Conservation (phyloP, 768 basidiomycete genomes). For the Mycena crocata region DNA sequence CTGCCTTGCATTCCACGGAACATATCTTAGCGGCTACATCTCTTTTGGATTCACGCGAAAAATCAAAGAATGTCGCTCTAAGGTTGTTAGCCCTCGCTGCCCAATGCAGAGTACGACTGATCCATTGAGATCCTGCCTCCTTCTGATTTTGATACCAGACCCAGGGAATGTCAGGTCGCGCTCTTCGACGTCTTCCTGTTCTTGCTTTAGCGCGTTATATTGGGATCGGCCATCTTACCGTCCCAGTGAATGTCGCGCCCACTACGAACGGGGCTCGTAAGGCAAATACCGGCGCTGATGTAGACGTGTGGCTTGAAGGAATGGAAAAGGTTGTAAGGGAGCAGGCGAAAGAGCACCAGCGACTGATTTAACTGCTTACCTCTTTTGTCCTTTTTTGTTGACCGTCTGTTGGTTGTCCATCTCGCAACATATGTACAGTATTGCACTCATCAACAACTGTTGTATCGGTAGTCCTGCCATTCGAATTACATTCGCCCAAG, state of each 20-base stretch:
- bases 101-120: constrained; percentile 78
- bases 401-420: neutral
- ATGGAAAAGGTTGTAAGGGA: constrained; percentile 82
- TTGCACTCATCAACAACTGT: constrained; percentile 20
- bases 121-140: neutral
- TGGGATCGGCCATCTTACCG: constrained; percentile 56
- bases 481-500: neutral
- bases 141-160: constrained; percentile 48
- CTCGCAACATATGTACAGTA: constrained; percentile 19
- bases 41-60: constrained; percentile 53
- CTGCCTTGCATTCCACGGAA: constrained; percentile 36
- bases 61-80: constrained; percentile 64
- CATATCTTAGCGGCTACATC: constrained; percentile 11
- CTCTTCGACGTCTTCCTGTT: constrained; percentile 92
- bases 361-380: constrained; percentile 53
- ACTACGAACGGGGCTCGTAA: constrained; percentile 24
- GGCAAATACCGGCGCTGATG: constrained; percentile 46
- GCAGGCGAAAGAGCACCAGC: constrained; percentile 64
- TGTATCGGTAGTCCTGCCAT: constrained; percentile 26
- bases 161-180: constrained; percentile 92
- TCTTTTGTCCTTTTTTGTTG: constrained; percentile 12
- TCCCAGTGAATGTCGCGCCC: constrained; percentile 12
- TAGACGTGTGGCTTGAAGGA: constrained; percentile 85
- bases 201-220: constrained; percentile 91
- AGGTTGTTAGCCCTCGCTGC: constrained; percentile 76